Conservation (phyloP, 352 stramenopile species). For the Phytopythium boreale region DNA sequence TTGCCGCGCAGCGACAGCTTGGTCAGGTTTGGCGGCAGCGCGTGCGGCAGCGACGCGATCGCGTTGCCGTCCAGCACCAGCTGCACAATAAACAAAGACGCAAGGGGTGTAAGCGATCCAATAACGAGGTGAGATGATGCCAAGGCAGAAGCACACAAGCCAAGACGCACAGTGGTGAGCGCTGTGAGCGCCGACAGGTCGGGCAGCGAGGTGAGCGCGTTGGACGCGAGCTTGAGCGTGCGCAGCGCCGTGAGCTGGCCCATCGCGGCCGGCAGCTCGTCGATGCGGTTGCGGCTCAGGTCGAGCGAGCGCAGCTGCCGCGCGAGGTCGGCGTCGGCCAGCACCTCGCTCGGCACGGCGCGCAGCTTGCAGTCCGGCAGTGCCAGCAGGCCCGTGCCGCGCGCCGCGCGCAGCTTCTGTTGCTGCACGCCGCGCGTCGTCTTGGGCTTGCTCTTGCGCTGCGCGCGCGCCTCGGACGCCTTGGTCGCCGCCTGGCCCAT, state of each 20-base stretch:
- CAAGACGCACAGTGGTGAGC: constrained; percentile 59
- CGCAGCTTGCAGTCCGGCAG: constrained; percentile 75
- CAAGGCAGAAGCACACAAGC: not conserved
- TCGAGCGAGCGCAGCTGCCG: constrained; percentile 59
- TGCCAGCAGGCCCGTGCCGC: constrained; percentile 62
- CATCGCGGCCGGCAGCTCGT: constrained; percentile 41
- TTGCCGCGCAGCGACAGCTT: constrained; percentile 80
- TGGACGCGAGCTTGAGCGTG: constrained; percentile 71
- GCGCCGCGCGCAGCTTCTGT: constrained; percentile 70
- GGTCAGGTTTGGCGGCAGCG: constrained; percentile 63
- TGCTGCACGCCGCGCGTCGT: constrained; percentile 68
- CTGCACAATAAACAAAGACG: constrained; percentile 20
- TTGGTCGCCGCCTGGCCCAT: constrained; percentile 74
- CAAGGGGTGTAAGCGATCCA: not conserved
- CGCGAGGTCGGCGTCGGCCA: constrained; percentile 30
- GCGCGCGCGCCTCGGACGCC: constrained; percentile 56
- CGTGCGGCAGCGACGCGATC: constrained; percentile 47
- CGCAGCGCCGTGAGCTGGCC: constrained; percentile 47
- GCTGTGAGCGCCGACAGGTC: constrained; percentile 63
- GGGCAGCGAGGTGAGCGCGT: constrained; percentile 51
- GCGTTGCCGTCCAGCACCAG: constrained; percentile 73
- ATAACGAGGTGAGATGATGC: too few species aligned
- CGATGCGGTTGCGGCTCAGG: constrained; percentile 65
- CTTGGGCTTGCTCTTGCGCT: constrained; percentile 82
- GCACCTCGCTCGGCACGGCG: constrained; percentile 54